Evolutionary conservation across 495 filamentous ascomycete genomes (phyloP).

Genomic region (Podospora appendiculata): DNA sequence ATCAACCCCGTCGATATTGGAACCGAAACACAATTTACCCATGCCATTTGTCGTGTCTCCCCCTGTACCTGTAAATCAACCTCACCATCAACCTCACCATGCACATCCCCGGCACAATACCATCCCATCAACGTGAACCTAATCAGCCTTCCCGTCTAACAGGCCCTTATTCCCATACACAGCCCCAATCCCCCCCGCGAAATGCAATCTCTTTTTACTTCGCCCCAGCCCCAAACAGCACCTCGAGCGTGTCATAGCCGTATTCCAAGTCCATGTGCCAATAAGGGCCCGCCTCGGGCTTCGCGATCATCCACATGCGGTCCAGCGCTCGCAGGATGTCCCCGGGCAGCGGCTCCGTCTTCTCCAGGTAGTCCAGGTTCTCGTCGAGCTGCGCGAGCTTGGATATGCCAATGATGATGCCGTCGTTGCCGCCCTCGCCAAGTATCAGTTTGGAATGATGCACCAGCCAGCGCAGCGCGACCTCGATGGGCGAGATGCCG

Average conservation of each 20-base stretch:
- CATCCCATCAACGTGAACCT: too few relatives aligned
- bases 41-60: too few relatives aligned
- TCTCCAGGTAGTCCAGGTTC: slow-evolving; percentile 48
- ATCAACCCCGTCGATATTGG: too few relatives aligned
- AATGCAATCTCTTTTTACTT: slow-evolving; percentile 10
- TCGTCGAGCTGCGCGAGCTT: slow-evolving; percentile 42
- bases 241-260: slow-evolving; percentile 58
- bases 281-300: slow-evolving; percentile 57
- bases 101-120: too few relatives aligned
- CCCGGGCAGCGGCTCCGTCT: slow-evolving; percentile 50
- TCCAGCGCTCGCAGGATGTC: slow-evolving; percentile 70
- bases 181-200: too few relatives aligned
- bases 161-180: too few relatives aligned
- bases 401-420: slow-evolving; percentile 49
- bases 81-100: too few relatives aligned
- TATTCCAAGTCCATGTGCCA: slow-evolving; percentile 70
- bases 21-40: too few relatives aligned
- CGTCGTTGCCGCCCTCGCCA: slow-evolving; percentile 61
- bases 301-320: slow-evolving; percentile 56
- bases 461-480: slow-evolving; percentile 65
- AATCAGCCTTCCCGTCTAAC: too few relatives aligned
- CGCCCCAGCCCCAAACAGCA: slow-evolving; percentile 41
- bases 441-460: slow-evolving; percentile 57
- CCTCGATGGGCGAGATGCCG: slow-evolving; percentile 61
- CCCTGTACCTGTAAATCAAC: too few relatives aligned